A percentile compares a stretch with the other conserved stretches of the same genome.
phyloP scores from a whole-genome alignment of 192 early-diverging fungal species.

The Entrophospora sp. region DNA sequence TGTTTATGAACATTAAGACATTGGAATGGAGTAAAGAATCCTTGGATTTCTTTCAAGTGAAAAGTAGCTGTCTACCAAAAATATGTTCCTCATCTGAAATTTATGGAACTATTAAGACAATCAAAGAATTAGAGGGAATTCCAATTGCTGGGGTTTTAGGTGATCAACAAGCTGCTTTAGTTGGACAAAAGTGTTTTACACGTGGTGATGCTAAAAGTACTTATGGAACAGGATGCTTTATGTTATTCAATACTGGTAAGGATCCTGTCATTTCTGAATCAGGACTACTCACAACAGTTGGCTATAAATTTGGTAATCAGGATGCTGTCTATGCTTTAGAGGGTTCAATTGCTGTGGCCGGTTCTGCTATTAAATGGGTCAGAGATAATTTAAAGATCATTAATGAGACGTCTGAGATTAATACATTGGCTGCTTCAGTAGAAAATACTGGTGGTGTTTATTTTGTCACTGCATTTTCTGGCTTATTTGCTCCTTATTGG shows the following conservation, averaged over 20 bases:
- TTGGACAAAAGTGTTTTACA: constrained; percentile 88
- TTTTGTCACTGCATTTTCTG: constrained; percentile 92
- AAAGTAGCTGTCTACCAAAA: constrained; percentile 55
- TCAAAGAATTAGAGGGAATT: constrained; percentile 50
- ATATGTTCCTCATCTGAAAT: constrained; percentile 75
- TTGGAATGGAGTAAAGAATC: constrained; percentile 73
- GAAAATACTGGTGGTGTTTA: constrained; percentile 80
- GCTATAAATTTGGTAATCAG: constrained; percentile 73
- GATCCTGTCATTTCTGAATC: constrained; percentile 66
- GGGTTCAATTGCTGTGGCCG: constrained; percentile 86
- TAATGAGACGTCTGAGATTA: constrained; percentile 61
- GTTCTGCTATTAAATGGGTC: constrained; percentile 85
- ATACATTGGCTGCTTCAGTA: constrained; percentile 55
- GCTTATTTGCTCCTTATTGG: constrained; percentile 94
- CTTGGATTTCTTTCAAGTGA: constrained; percentile 70
- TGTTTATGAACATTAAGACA: constrained; percentile 84
- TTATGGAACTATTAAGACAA: constrained; percentile 54
- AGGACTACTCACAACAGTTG: constrained; percentile 85
- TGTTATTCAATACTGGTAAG: constrained; percentile 87
- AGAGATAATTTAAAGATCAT: constrained; percentile 83
- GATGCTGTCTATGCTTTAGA: constrained; percentile 78
- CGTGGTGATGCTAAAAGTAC: constrained; percentile 90
- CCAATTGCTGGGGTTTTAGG: constrained; percentile 85
- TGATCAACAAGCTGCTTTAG: constrained; percentile 91
- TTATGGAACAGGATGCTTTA: constrained; percentile 94